Evolutionary conservation across 2,329 filamentous ascomycete species (phyloP).

Genomic region (Fusarium sp.): DNA sequence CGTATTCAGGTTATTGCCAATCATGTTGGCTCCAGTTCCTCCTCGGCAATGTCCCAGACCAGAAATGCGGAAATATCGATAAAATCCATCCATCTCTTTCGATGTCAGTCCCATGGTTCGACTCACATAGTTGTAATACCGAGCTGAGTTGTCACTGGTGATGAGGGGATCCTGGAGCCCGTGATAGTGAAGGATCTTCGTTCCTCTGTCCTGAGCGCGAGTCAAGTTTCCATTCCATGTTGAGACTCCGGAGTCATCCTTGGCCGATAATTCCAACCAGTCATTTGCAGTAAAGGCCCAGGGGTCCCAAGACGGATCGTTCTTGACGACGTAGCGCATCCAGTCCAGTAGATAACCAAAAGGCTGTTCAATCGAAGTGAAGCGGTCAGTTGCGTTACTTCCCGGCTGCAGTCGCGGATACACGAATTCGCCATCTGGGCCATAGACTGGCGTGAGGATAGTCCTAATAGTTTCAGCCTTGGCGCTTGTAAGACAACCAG

Average conservation of each 20-base stretch:
- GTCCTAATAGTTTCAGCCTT: slow-evolving; percentile 5
- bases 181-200: slow-evolving; percentile 52
- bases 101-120: slow-evolving; percentile 42
- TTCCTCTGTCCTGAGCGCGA: slow-evolving; percentile 53
- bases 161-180: too few relatives aligned
- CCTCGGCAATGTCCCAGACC: slow-evolving; percentile 61
- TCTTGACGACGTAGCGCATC: slow-evolving; percentile 56
- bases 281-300: slow-evolving; percentile 44
- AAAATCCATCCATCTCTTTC: slow-evolving; percentile 60
- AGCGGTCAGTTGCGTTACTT: slow-evolving; percentile 41
- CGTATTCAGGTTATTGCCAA: slow-evolving; percentile 44
- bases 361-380: slow-evolving; percentile 44
- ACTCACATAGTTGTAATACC: slow-evolving; percentile 40
- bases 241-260: slow-evolving; percentile 53
- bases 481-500: not conserved
- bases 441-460: slow-evolving; percentile 47
- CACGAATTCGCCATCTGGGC: slow-evolving; percentile 52
- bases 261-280: slow-evolving; percentile 36
- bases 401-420: slow-evolving; percentile 62
- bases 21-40: slow-evolving; percentile 59
- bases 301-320: slow-evolving; percentile 51
- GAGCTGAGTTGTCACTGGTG: slow-evolving; percentile 38
- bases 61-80: slow-evolving; percentile 64
- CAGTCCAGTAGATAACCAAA: slow-evolving; percentile 33
- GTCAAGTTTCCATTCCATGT: slow-evolving; percentile 56